phyloP scores from a whole-genome alignment of 2,329 filamentous ascomycete species.

The Calycina herbarum region DNA sequence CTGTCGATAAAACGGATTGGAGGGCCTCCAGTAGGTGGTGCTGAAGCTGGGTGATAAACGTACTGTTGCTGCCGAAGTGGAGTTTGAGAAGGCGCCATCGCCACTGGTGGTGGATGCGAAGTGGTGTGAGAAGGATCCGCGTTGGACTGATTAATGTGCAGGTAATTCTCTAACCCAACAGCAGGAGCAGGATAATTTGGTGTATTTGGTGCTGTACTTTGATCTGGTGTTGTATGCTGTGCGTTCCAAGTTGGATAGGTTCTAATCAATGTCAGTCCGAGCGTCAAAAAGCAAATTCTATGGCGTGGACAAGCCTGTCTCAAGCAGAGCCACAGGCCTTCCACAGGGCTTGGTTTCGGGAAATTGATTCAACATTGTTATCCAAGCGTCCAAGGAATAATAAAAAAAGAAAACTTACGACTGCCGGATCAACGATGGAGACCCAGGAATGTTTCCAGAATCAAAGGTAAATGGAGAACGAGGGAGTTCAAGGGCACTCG shows the following conservation, averaged over 20 bases:
- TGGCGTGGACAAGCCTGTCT: not conserved
- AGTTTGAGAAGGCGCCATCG: conserved; percentile 20
- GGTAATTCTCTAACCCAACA: conserved; percentile 30
- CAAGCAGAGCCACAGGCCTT: conserved; percentile 5
- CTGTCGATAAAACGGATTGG: conserved; percentile 33
- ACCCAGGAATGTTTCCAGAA: conserved; percentile 29
- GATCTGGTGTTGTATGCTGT: conserved; percentile 30
- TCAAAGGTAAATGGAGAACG: conserved; percentile 38
- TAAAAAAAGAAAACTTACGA: conserved; percentile 30
- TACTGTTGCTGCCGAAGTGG: conserved; percentile 22
- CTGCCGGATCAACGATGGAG: conserved; percentile 34
- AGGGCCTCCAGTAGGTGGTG: conserved; percentile 16
- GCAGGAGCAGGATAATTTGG: conserved; percentile 29
- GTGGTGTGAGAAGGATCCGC: conserved; percentile 25
- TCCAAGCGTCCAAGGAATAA: conserved; percentile 1
- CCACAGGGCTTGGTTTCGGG: conserved; percentile 8
- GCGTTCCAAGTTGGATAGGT: conserved; percentile 33
- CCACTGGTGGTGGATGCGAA: conserved; percentile 21
- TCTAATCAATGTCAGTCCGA: conserved; percentile 26
- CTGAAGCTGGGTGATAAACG: conserved; percentile 24
- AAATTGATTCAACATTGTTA: not conserved
- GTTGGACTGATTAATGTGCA: conserved; percentile 31
- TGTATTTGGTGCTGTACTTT: conserved; percentile 28
- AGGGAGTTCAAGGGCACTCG: conserved; percentile 33
- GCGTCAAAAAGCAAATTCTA: conserved; percentile 6